These are phyloP conservation scores for Lathyrus sativus DNA, from an alignment of 306 rosid genomes.

Conservation along the genomic window DNA sequence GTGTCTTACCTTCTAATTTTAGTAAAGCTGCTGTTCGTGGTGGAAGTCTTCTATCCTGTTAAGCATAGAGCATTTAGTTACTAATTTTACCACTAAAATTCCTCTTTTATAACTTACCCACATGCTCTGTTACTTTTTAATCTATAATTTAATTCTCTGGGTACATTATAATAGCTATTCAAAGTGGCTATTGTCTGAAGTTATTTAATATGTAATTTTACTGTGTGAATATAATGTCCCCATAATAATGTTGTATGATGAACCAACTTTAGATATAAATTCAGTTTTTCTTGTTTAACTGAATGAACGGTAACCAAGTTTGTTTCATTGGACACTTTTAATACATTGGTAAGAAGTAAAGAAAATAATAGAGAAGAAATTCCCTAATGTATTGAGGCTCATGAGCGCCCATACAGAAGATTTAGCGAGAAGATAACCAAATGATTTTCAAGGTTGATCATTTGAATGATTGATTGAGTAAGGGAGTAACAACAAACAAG, in stretches of 20 bases:
- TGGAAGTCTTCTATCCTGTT: too few relatives aligned
- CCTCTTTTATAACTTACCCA: neutral
- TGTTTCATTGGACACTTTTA: neutral
- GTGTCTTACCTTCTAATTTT: constrained; percentile 73
- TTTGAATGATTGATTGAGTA: too few relatives aligned
- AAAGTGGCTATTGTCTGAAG: neutral
- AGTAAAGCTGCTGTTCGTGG: constrained; percentile 75
- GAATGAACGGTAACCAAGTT: neutral
- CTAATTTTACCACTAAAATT: constrained; percentile 19
- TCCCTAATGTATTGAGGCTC: too few relatives aligned
- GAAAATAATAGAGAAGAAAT: too few relatives aligned
- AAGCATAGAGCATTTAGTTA: too few relatives aligned
- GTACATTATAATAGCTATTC: neutral
- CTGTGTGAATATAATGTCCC: neutral
- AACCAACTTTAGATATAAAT: neutral
- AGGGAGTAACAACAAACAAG: too few relatives aligned
- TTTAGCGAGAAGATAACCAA: too few relatives aligned
- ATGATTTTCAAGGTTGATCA: too few relatives aligned
- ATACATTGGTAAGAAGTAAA: too few relatives aligned
- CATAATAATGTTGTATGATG: neutral
- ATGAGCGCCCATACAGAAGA: too few relatives aligned
- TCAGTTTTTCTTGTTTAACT: constrained; percentile 1
- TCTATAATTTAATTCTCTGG: neutral
- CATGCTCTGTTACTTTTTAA: neutral
- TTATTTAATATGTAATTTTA: too few relatives aligned